These are phyloP conservation scores for Rhynchosporium secalis DNA, from an alignment of 2,329 filamentous ascomycete species.

Conservation along the genomic window DNA sequence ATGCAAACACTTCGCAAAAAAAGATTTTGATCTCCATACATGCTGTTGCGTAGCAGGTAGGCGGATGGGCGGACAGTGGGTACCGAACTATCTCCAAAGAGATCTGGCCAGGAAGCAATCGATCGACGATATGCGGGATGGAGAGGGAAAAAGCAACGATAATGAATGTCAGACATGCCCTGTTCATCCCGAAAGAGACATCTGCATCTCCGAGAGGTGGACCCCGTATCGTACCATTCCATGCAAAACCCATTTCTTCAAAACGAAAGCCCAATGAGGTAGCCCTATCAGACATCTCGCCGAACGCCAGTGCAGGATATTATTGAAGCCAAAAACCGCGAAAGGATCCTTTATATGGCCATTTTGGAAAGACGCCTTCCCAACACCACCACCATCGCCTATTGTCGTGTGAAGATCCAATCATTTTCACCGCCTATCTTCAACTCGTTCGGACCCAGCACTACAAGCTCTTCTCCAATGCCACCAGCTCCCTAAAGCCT, in stretches of 20 bases:
- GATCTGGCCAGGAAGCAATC: neutral
- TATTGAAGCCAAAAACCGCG: slow-evolving; percentile 9
- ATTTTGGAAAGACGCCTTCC: neutral
- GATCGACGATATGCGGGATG: neutral
- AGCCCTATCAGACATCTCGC: slow-evolving; percentile 1
- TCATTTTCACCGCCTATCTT: neutral
- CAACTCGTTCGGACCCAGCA: slow-evolving; percentile 3
- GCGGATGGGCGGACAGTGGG: neutral
- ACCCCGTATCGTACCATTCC: neutral
- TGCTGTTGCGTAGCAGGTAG: slow-evolving; percentile 1
- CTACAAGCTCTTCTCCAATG: slow-evolving; percentile 48
- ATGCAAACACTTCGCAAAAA: neutral
- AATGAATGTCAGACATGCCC: slow-evolving; percentile 3
- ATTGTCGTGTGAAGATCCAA: slow-evolving; percentile 2
- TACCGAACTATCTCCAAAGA: neutral
- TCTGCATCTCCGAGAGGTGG: slow-evolving; percentile 2
- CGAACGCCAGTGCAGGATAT: slow-evolving; percentile 4
- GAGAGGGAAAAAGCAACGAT: slow-evolving; percentile 10
- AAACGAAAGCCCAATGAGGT: neutral
- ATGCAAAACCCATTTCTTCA: neutral
- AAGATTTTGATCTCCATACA: neutral
- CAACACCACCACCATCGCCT: neutral
- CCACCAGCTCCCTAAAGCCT: slow-evolving; percentile 53
- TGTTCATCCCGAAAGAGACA: neutral
- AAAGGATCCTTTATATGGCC: slow-evolving; percentile 12